Conservation (phyloP, 208 protist species). For the Naegleria fowleri region DNA sequence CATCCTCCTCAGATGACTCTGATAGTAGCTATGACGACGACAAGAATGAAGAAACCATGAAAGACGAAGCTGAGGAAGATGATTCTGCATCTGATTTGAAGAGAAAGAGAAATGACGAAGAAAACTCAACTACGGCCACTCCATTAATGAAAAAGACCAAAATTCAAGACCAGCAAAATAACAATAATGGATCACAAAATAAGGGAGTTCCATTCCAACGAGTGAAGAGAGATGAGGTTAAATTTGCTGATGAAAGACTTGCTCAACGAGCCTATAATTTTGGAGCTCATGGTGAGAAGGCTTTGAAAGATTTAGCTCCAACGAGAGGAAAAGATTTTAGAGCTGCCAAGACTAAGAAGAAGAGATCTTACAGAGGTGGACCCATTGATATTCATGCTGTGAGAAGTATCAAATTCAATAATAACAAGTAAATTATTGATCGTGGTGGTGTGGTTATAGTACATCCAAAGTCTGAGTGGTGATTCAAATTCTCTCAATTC, state of each 20-base stretch:
- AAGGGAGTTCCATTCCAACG: neutral
- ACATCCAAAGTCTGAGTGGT: too few species aligned
- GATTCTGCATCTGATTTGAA: neutral
- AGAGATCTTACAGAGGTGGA: slow-evolving; percentile 21
- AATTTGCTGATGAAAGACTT: neutral
- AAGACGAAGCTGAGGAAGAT: neutral
- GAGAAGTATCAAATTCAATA: slow-evolving; percentile 26
- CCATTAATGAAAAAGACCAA: neutral
- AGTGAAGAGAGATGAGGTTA: neutral
- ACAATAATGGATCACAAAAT: neutral
- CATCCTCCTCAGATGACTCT: neutral
- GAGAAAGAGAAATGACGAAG: neutral
- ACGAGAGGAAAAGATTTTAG: slow-evolving; percentile 25
- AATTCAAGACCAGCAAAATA: neutral
- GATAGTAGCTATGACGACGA: neutral
- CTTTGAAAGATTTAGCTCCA: neutral
- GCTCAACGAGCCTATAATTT: neutral
- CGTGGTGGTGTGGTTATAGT: too few species aligned
- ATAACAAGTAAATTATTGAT: neutral
- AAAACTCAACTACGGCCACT: neutral
- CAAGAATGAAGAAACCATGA: neutral
- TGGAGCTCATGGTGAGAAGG: slow-evolving; percentile 6
- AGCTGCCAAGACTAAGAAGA: slow-evolving; percentile 29
- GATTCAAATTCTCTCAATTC: too few species aligned
- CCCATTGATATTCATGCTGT: neutral